Conservation (phyloP, 345 rosid species). For the Litchi chinensis region DNA sequence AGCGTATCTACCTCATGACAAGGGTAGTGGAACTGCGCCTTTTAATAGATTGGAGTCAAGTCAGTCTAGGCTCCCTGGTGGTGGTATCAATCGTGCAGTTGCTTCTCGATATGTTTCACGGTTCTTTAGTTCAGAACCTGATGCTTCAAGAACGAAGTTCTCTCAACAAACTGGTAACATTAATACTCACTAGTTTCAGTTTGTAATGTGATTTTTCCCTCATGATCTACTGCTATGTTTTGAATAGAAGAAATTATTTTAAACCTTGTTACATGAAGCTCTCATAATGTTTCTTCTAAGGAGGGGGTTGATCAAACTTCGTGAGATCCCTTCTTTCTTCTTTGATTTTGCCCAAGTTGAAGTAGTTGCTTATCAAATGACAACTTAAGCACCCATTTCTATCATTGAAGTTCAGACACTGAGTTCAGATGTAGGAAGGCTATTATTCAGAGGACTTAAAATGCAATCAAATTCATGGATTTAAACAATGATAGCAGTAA, state of each 20-base stretch:
- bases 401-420: not conserved
- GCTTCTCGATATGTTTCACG: slow-evolving; percentile 87
- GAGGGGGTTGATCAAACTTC: not conserved
- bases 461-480: not conserved
- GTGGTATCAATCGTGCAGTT: slow-evolving; percentile 75
- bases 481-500: not conserved
- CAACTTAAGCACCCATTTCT: not conserved
- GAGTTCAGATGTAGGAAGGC: not conserved
- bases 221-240: not conserved
- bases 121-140: slow-evolving; percentile 70
- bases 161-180: slow-evolving; percentile 61
- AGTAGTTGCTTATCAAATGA: not conserved
- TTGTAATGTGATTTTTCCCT: not conserved
- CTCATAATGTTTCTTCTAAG: not conserved
- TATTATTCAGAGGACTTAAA: not conserved
- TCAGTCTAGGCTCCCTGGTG: slow-evolving; percentile 66
- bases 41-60: slow-evolving; percentile 71
- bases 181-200: slow-evolving; percentile 15
- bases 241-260: not conserved
- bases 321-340: not conserved
- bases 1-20: slow-evolving; percentile 98
- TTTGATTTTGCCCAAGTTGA: not conserved
- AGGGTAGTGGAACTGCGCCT: slow-evolving; percentile 76
- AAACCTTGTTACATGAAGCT: not conserved
- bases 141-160: slow-evolving; percentile 60